Conservation (phyloP, 345 rosid species). For the Citrus unshiu region DNA sequence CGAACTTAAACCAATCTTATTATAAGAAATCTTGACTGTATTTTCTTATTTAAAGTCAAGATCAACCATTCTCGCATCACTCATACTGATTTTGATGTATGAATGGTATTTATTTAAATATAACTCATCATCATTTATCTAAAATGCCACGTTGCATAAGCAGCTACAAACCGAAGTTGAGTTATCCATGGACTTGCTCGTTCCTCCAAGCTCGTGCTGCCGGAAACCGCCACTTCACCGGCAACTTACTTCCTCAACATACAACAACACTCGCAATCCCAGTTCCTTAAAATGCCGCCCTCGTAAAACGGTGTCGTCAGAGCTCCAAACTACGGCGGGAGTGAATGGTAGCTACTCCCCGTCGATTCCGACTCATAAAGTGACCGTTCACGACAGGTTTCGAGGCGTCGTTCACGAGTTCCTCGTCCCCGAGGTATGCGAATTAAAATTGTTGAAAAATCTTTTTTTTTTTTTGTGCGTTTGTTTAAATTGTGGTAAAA, state of each 20-base stretch:
- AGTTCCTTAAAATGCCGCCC: slow-evolving; percentile 23
- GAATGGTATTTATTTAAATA: neutral
- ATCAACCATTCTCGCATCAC: neutral
- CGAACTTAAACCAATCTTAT: no score
- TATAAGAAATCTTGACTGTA: neutral
- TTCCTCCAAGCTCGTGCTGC: slow-evolving; percentile 30
- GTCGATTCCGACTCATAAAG: slow-evolving; percentile 64
- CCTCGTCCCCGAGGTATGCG: slow-evolving; percentile 74
- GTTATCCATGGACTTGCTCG: slow-evolving; percentile 44
- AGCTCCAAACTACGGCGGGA: slow-evolving; percentile 46
- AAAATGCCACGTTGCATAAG: neutral
- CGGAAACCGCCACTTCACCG: slow-evolving; percentile 22
- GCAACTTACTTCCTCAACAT: slow-evolving; percentile 4
- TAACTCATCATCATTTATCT: neutral
- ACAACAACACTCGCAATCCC: neutral
- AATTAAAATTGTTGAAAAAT: neutral
- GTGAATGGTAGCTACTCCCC: slow-evolving; percentile 31
- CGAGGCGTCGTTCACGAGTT: slow-evolving; percentile 82
- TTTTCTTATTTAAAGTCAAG: neutral
- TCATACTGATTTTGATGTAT: neutral
- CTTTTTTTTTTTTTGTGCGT: neutral
- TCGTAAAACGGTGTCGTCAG: slow-evolving; percentile 35
- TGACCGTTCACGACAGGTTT: slow-evolving; percentile 80
- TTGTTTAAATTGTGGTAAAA: neutral
- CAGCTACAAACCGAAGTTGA: neutral